These are phyloP conservation scores for Lasiosphaeriaceae sp. DNA, from an alignment of 495 filamentous ascomycete genomes.

Conservation along the genomic window DNA sequence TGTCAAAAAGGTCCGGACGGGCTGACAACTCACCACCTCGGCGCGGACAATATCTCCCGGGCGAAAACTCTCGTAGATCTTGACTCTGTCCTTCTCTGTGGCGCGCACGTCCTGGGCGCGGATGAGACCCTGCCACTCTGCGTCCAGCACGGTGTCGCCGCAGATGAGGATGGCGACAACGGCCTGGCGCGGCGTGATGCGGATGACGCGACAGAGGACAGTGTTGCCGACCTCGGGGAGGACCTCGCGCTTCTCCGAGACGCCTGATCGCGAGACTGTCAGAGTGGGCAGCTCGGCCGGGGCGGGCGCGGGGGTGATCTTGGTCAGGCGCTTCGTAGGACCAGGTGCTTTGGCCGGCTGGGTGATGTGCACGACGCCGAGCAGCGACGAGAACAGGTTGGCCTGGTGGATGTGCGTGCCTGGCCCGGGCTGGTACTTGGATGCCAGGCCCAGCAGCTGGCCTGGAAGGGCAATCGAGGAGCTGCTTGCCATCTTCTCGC, in stretches of 20 bases:
- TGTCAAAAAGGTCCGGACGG: neutral
- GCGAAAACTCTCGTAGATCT: slow-evolving; percentile 84
- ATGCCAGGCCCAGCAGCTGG: slow-evolving; percentile 66
- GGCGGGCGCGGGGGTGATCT: slow-evolving; percentile 38
- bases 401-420: slow-evolving; percentile 76
- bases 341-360: slow-evolving; percentile 45
- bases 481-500: slow-evolving; percentile 19
- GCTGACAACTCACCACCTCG: slow-evolving; percentile 62
- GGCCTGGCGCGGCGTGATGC: slow-evolving; percentile 78
- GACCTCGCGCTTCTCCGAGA: slow-evolving; percentile 56
- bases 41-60: slow-evolving; percentile 92
- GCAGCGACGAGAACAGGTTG: slow-evolving; percentile 68
- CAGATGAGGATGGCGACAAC: slow-evolving; percentile 78
- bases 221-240: slow-evolving; percentile 75
- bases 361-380: slow-evolving; percentile 55
- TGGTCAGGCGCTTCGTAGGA: slow-evolving; percentile 55
- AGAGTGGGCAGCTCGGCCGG: slow-evolving; percentile 35
- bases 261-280: slow-evolving; percentile 33
- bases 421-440: slow-evolving; percentile 64
- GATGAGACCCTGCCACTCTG: slow-evolving; percentile 58
- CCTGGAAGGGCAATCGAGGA: slow-evolving; percentile 57
- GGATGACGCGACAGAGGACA: slow-evolving; percentile 79
- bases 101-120: slow-evolving; percentile 87
- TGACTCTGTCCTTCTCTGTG: slow-evolving; percentile 92
- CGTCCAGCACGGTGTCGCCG: slow-evolving; percentile 57